Percentiles rank a stretch among this genome's conserved stretches.
Evolutionary conservation across 2,329 filamentous ascomycete genomes (phyloP).

Genomic region (Chrysosporium keratinophilum): DNA sequence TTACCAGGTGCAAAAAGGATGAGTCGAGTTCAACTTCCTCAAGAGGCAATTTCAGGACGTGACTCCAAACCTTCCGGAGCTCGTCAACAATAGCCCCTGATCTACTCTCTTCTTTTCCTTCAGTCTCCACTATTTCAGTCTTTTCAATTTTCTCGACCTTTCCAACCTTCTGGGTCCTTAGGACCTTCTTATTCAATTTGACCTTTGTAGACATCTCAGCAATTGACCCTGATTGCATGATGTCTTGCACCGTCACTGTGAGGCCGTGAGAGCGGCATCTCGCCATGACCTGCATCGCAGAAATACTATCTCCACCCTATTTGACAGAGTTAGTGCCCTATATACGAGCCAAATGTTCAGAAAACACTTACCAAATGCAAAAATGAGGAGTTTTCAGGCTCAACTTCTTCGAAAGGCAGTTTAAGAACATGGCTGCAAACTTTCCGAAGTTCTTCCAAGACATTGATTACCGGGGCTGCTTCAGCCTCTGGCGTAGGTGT

Average conservation of each 20-base stretch:
- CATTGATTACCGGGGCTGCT: constrained; percentile 4
- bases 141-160: not conserved
- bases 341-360: constrained; percentile 5
- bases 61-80: constrained; percentile 19
- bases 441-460: constrained; percentile 12
- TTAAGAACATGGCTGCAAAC: constrained; percentile 21
- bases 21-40: constrained; percentile 19
- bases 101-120: not conserved
- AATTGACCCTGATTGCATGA: constrained; percentile 16
- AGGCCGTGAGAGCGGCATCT: constrained; percentile 16
- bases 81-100: constrained; percentile 5
- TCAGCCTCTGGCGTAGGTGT: not conserved
- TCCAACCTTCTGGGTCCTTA: not conserved
- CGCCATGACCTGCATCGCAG: constrained; percentile 21
- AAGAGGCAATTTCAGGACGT: constrained; percentile 17
- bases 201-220: constrained; percentile 10
- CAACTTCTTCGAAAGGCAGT: constrained; percentile 16
- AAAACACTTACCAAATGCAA: constrained; percentile 19
- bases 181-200: not conserved
- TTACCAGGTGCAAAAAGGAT: constrained; percentile 24
- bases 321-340: constrained; percentile 9
- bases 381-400: constrained; percentile 22
- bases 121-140: not conserved
- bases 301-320: constrained; percentile 24
- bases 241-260: constrained; percentile 17